Conservation (phyloP, 176 grass and related monocot genomes). For the Raddia guianensis region DNA sequence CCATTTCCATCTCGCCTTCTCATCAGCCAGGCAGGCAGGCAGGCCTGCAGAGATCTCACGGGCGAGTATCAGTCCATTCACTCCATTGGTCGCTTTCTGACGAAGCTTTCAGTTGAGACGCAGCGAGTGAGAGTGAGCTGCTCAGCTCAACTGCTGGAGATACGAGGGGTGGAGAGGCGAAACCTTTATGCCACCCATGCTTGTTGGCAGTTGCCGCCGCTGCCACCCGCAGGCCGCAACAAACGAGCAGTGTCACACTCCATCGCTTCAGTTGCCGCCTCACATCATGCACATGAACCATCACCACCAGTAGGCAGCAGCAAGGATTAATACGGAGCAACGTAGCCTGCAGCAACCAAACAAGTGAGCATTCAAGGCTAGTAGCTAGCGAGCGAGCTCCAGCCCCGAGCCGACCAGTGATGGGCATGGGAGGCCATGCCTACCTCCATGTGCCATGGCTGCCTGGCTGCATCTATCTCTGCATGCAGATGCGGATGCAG, state of each 20-base stretch:
- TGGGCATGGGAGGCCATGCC: constrained; percentile 37
- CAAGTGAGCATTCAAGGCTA: constrained; percentile 35
- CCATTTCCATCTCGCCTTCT: not conserved
- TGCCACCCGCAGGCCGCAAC: not conserved
- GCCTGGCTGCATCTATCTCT: not conserved
- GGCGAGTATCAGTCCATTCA: not conserved
- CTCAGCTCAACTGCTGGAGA: constrained; percentile 14
- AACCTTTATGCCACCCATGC: constrained; percentile 22
- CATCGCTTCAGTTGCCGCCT: not conserved
- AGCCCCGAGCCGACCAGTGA: not conserved
- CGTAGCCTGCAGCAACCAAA: constrained; percentile 19
- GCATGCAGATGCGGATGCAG: not conserved
- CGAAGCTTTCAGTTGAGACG: constrained; percentile 24
- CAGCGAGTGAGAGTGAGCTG: not conserved
- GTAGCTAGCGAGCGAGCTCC: not conserved
- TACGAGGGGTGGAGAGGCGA: not conserved
- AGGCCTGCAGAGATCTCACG: not conserved
- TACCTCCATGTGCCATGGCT: constrained; percentile 31
- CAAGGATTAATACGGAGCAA: constrained; percentile 13
- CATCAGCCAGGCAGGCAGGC: not conserved
- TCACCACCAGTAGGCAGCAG: not conserved
- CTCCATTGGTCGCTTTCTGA: not conserved
- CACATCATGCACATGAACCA: constrained; percentile 49
- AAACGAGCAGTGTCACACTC: not conserved
- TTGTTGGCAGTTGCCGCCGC: constrained; percentile 6